Conservation (phyloP, 2,329 filamentous ascomycete species). For the Apiospora phragmitis region DNA sequence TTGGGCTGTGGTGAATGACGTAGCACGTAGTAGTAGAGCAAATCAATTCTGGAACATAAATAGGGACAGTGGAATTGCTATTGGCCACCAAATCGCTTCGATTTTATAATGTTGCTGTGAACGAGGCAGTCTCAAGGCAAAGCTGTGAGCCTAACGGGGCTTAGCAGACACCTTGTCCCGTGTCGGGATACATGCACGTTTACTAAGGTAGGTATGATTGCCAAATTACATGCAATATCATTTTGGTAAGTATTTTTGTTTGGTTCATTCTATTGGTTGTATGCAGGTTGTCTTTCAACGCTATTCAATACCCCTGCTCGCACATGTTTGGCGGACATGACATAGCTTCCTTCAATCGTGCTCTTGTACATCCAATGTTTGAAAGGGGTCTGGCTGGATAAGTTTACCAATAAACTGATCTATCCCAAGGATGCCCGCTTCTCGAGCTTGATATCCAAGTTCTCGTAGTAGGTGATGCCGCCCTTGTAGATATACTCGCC, state of each 20-base stretch:
- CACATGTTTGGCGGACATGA: too few species aligned
- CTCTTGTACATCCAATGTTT: neutral
- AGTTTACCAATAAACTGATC: neutral
- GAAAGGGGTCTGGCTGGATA: too few species aligned
- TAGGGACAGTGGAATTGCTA: neutral
- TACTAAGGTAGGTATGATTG: neutral
- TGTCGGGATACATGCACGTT: too few species aligned
- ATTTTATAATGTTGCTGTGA: neutral
- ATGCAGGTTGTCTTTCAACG: too few species aligned
- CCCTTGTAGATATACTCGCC: conserved; percentile 41
- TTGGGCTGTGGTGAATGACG: neutral
- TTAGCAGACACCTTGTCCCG: neutral
- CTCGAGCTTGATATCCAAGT: conserved; percentile 39
- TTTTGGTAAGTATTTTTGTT: too few species aligned
- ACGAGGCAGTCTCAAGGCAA: neutral
- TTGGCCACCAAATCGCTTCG: neutral
- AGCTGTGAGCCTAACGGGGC: neutral
- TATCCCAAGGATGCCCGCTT: conserved; percentile 13
- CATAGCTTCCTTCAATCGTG: neutral
- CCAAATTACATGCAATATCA: too few species aligned
- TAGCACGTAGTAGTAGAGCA: too few species aligned
- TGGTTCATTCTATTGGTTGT: neutral
- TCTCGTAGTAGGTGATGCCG: conserved; percentile 41
- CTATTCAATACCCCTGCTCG: too few species aligned
- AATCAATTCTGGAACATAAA: neutral